A percentile compares a stretch with the other conserved stretches of the same genome.
Conservation (phyloP, 2,329 filamentous ascomycete species). For the Cladosporium austrohemisphaericum region DNA sequence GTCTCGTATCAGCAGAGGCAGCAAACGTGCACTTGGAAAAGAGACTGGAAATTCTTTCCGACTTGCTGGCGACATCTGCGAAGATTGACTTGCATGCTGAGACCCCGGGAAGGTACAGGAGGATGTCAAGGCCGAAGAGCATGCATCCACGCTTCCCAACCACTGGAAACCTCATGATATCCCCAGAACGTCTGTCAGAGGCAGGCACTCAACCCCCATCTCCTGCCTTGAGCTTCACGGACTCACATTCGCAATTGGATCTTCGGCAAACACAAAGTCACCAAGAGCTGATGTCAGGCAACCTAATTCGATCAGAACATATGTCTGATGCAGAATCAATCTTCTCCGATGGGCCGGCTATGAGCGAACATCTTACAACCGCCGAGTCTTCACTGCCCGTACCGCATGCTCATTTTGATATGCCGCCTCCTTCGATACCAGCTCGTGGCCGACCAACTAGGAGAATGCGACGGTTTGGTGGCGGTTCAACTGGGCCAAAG, state of each 20-base stretch:
- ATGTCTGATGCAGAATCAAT: conserved; percentile 20
- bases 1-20: conserved; percentile 32
- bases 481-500: conserved; percentile 32
- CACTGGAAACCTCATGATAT: conserved; percentile 26
- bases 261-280: conserved; percentile 12
- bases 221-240: conserved; percentile 10
- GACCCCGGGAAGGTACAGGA: conserved; percentile 24
- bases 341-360: conserved; percentile 19
- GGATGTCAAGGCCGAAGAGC: conserved; percentile 32
- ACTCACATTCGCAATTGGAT: neutral
- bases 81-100: conserved; percentile 34
- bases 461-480: conserved; percentile 35
- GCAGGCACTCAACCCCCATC: conserved; percentile 9
- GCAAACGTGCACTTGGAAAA: conserved; percentile 38
- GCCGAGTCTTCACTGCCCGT: neutral
- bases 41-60: conserved; percentile 37
- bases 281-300: conserved; percentile 4
- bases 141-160: conserved; percentile 35
- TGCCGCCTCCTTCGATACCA: conserved; percentile 15
- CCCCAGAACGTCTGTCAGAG: conserved; percentile 25
- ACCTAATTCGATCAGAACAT: conserved; percentile 18
- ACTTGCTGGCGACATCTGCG: conserved; percentile 35
- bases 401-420: conserved; percentile 15
- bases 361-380: conserved; percentile 20
- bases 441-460: conserved; percentile 23